Conservation (phyloP, 129 eudicot genomes). For the Escallonia rubra region DNA sequence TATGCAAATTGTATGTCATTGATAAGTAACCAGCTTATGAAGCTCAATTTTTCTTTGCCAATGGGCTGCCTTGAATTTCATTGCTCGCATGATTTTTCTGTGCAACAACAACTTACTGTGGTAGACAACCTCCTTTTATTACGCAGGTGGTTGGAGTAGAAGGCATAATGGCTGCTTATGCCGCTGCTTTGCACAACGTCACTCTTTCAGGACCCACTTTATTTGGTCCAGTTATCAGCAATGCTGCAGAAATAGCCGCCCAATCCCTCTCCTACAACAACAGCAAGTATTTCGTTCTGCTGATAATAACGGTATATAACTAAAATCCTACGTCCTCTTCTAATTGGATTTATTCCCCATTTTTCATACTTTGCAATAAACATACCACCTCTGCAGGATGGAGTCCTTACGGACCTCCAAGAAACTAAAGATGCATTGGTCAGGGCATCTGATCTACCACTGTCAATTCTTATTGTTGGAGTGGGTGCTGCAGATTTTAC, state of each 20-base stretch:
- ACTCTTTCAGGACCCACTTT: slow-evolving; percentile 85
- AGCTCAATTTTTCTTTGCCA: too few species aligned
- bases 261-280: slow-evolving; percentile 49
- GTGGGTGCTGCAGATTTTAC: slow-evolving; percentile 87
- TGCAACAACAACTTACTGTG: neutral
- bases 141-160: slow-evolving; percentile 75
- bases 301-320: slow-evolving; percentile 75
- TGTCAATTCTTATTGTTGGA: slow-evolving; percentile 87
- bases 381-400: slow-evolving; percentile 51
- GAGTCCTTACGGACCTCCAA: slow-evolving; percentile 80
- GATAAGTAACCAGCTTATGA: too few species aligned
- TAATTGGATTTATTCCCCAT: neutral
- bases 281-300: slow-evolving; percentile 69
- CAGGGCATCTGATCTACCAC: slow-evolving; percentile 87
- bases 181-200: slow-evolving; percentile 51
- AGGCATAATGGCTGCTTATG: slow-evolving; percentile 85
- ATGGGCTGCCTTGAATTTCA: too few species aligned
- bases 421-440: slow-evolving; percentile 86
- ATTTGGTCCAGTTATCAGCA: slow-evolving; percentile 70
- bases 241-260: slow-evolving; percentile 85
- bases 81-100: too few species aligned
- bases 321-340: neutral
- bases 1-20: too few species aligned
- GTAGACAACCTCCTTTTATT: neutral
- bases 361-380: neutral